Conservation (phyloP, 768 basidiomycete species). For the Lentinula edodes region DNA sequence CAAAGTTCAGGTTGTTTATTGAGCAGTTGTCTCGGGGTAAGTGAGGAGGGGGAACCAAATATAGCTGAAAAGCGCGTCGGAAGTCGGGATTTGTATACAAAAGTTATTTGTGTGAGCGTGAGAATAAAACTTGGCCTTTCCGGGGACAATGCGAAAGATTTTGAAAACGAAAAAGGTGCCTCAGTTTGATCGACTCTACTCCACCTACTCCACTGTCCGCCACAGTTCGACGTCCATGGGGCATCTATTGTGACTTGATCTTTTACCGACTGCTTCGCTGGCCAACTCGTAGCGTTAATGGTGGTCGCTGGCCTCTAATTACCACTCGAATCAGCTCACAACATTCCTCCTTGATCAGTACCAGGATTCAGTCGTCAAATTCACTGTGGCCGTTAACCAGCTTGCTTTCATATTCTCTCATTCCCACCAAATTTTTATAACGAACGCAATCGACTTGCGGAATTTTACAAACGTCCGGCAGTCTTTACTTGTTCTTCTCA, state of each 20-base stretch:
- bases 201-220: background rate
- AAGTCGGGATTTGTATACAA: background rate
- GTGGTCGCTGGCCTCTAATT: background rate
- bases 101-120: background rate
- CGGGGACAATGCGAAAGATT: background rate
- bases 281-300: background rate
- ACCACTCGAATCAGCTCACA: background rate
- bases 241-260: background rate
- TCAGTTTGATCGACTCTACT: background rate
- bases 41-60: no score
- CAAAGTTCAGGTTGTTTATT: no score
- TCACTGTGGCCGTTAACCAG: background rate
- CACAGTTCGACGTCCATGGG: background rate
- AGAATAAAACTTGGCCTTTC: background rate
- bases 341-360: background rate
- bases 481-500: background rate
- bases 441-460: constrained; percentile 3
- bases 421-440: background rate
- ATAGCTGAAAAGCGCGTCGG: background rate
- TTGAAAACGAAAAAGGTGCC: background rate
- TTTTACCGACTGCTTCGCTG: background rate
- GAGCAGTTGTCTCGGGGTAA: no score
- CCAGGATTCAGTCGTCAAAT: background rate
- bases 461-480: background rate
- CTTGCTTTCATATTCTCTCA: background rate